A percentile compares a stretch with the other conserved stretches of the same genome.
phyloP scores from a whole-genome alignment of 2,329 filamentous ascomycete genomes.

The Sporothrix luriei region DNA sequence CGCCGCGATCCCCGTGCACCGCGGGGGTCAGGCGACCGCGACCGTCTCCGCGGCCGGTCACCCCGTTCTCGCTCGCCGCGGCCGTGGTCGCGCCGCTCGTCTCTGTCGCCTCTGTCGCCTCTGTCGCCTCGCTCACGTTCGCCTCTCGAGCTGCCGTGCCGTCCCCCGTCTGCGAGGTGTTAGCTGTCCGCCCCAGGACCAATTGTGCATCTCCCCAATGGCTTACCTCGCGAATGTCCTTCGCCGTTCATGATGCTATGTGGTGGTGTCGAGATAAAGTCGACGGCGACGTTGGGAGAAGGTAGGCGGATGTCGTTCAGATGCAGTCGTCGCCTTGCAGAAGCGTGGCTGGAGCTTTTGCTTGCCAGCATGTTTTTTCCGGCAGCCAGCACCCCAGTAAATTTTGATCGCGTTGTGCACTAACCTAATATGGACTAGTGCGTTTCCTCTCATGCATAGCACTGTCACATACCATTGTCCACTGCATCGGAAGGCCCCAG shows the following conservation, averaged over 20 bases:
- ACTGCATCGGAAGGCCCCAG: not conserved
- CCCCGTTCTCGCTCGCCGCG: slow-evolving; percentile 53
- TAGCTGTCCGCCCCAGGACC: not conserved
- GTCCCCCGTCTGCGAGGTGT: slow-evolving; percentile 47
- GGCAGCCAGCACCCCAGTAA: slow-evolving; percentile 25
- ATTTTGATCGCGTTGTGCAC: slow-evolving; percentile 39
- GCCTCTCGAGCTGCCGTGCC: slow-evolving; percentile 49
- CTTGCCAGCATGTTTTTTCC: slow-evolving; percentile 18
- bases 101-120: slow-evolving; percentile 50
- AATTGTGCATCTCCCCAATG: not conserved
- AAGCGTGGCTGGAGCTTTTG: slow-evolving; percentile 30
- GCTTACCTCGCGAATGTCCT: slow-evolving; percentile 31
- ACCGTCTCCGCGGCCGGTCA: slow-evolving; percentile 61
- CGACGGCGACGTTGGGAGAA: not conserved
- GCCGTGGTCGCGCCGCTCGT: slow-evolving; percentile 48
- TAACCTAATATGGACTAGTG: slow-evolving; percentile 46
- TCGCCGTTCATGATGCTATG: slow-evolving; percentile 37
- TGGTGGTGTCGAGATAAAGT: slow-evolving; percentile 2
- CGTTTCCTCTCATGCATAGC: not conserved
- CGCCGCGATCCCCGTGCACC: slow-evolving; percentile 67
- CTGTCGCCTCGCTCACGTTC: slow-evolving; percentile 60
- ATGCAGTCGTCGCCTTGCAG: not conserved
- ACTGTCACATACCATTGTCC: too few species aligned
- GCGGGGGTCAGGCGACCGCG: slow-evolving; percentile 79
- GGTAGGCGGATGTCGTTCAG: not conserved